Conservation (phyloP, 2,329 filamentous ascomycete species). For the Zymoseptoria brevis region DNA sequence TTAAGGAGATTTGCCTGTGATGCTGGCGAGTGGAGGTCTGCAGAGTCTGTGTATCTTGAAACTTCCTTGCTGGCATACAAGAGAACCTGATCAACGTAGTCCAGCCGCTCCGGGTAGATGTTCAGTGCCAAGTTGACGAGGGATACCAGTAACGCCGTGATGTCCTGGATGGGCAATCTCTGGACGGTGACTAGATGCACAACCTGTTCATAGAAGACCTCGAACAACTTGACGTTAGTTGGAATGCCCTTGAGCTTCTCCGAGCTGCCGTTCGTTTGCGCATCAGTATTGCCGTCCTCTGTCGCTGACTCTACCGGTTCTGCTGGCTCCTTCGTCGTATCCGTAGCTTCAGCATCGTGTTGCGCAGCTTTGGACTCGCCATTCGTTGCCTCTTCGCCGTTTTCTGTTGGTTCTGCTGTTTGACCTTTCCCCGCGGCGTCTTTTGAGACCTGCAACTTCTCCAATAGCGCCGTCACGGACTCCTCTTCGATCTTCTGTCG, state of each 20-base stretch:
- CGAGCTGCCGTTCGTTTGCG: conserved; percentile 34
- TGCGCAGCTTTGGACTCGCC: conserved; percentile 18
- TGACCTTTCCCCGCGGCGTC: conserved; percentile 34
- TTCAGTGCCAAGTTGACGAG: conserved; percentile 88
- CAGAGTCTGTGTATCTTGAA: conserved; percentile 80
- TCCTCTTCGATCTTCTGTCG: conserved; percentile 75
- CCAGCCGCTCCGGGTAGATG: conserved; percentile 84
- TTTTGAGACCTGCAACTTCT: conserved; percentile 65
- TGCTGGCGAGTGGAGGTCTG: conserved; percentile 82
- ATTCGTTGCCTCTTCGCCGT: conserved; percentile 19
- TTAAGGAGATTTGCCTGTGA: conserved; percentile 85
- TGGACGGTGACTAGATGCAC: conserved; percentile 88
- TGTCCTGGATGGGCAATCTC: conserved; percentile 86
- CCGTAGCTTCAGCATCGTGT: conserved; percentile 21
- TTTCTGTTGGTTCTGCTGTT: conserved; percentile 18
- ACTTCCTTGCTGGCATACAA: conserved; percentile 83
- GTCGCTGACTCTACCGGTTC: conserved; percentile 21
- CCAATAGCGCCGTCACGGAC: conserved; percentile 67
- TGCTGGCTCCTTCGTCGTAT: conserved; percentile 19
- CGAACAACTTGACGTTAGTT: conserved; percentile 79
- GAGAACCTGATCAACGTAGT: conserved; percentile 92
- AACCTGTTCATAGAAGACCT: conserved; percentile 95
- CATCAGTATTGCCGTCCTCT: conserved; percentile 17
- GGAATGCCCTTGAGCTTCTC: conserved; percentile 53
- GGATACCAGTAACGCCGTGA: conserved; percentile 87